Evolutionary conservation across 768 basidiomycete species (phyloP), one percentile per base, ranked within the genome.

Genomic region (Russula vinacea): DNA sequence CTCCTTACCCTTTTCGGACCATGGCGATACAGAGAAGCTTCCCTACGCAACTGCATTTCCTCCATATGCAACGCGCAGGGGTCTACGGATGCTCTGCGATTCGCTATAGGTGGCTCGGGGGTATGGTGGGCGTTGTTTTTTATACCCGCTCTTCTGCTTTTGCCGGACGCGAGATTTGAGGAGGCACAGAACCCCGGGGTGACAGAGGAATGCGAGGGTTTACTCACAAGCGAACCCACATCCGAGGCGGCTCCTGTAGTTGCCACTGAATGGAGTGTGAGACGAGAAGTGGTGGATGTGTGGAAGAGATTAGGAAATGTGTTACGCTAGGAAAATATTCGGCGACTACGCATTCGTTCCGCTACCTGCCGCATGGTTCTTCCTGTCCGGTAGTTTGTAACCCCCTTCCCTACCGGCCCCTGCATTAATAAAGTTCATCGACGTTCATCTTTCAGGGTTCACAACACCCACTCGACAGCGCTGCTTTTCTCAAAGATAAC

Each of bases 401-500:
- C 16, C 1, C 5, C 26, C 5, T n/a, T n/a, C 5, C 29, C 29
- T 29, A 29, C 2, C 29, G 29, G 29, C 29, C 2, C 29, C 29
- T 29, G 29, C 5, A 29, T 29, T 29, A 5, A 2, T 29, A 29
- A 29, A 29, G 29, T 29, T 29, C n/a, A n/a, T n/a, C n/a, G n/a
- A n/a, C n/a, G n/a, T n/a, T n/a, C 29, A 5, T 29, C 29, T 29
- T 29, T 32, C 40, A 92, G 92, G 89, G 2, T 94, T 95, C 75
- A 92, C 94, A 11, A 11, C 29, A 0, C 89, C 96, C 53, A 94
- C 93, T 0, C 29, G 29, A 29, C 92, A 0, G 92, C 95, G 0
- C 83, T 98, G 60, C 82, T 98, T 0, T 98, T 96, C 70, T 94
- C 86, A 0, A 96, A 95, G 73, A 95, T 94, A 0, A 80, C 87